phyloP scores from a whole-genome alignment of 371 early-diverging fungal genomes.

The Homolaphlyctis polyrhiza region DNA sequence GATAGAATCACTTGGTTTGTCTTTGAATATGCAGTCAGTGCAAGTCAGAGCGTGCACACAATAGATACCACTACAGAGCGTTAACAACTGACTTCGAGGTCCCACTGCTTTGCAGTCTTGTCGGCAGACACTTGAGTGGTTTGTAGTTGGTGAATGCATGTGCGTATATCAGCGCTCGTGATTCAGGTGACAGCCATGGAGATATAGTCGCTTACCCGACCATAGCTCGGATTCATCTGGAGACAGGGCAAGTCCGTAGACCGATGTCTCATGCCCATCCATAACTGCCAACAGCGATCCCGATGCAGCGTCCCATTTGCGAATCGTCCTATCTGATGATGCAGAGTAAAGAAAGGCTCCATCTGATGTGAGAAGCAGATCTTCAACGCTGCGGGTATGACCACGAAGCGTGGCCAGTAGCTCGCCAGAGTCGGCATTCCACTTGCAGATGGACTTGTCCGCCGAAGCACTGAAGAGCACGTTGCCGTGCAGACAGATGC shows the following conservation, averaged over 20 bases:
- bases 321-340: slow-evolving; percentile 62
- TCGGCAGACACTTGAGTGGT: slow-evolving; percentile 72
- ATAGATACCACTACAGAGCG: not conserved
- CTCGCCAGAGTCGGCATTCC: slow-evolving; percentile 52
- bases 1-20: slow-evolving; percentile 45
- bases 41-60: not conserved
- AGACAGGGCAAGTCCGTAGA: slow-evolving; percentile 50
- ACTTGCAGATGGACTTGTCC: slow-evolving; percentile 62
- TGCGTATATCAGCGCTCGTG: too few species aligned
- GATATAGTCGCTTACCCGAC: too few species aligned
- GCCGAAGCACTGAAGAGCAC: slow-evolving; percentile 64
- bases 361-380: slow-evolving; percentile 43
- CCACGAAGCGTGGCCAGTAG: slow-evolving; percentile 44
- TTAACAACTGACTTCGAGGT: slow-evolving; percentile 26
- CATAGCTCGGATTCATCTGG: slow-evolving; percentile 48
- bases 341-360: slow-evolving; percentile 55
- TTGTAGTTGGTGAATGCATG: too few species aligned
- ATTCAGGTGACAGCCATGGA: too few species aligned
- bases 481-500: slow-evolving; percentile 36
- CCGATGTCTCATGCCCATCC: slow-evolving; percentile 68
- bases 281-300: slow-evolving; percentile 40
- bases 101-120: slow-evolving; percentile 66
- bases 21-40: not conserved
- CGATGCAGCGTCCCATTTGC: slow-evolving; percentile 60
- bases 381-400: slow-evolving; percentile 63